Percentiles rank a stretch among this genome's conserved stretches.
Conservation (phyloP, 1,284 basidiomycete genomes). For the Ganoderma lucidum region DNA sequence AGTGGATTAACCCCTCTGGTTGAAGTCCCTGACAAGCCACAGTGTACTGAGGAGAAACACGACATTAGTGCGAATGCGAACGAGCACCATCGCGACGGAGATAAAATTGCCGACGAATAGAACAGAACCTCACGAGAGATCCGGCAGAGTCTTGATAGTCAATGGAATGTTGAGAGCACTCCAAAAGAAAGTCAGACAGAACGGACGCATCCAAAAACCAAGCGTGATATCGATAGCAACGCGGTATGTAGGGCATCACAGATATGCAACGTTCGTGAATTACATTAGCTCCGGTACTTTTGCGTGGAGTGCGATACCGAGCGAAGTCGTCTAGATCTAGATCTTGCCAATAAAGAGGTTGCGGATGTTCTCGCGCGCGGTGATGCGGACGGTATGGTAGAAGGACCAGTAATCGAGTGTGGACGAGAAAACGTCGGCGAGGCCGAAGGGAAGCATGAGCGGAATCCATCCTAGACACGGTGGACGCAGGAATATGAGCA, state of each 20-base stretch:
- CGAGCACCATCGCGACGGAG: too few relatives aligned
- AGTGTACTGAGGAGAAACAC: too few relatives aligned
- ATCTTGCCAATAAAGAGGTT: conserved; percentile 92
- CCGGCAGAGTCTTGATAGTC: too few relatives aligned
- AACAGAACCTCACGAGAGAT: too few relatives aligned
- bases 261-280: neutral
- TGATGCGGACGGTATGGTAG: conserved; percentile 82
- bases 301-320: neutral
- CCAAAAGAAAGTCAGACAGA: neutral
- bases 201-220: conserved; percentile 16
- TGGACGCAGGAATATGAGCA: conserved; percentile 1
- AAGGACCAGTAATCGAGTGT: conserved; percentile 91
- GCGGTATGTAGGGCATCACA: neutral
- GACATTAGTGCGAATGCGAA: too few relatives aligned
- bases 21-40: too few relatives aligned
- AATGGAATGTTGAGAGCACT: too few relatives aligned
- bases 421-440: conserved; percentile 87
- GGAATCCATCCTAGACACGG: conserved; percentile 84
- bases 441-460: conserved; percentile 91
- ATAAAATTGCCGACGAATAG: too few relatives aligned
- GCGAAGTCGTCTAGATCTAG: conserved; percentile 42
- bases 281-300: conserved; percentile 5
- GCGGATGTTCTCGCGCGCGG: conserved; percentile 82
- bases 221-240: conserved; percentile 4
- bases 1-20: too few relatives aligned